Base-by-base conservation (phyloP, 2,329 filamentous ascomycete species). In the Penicillium sp. region DNA sequence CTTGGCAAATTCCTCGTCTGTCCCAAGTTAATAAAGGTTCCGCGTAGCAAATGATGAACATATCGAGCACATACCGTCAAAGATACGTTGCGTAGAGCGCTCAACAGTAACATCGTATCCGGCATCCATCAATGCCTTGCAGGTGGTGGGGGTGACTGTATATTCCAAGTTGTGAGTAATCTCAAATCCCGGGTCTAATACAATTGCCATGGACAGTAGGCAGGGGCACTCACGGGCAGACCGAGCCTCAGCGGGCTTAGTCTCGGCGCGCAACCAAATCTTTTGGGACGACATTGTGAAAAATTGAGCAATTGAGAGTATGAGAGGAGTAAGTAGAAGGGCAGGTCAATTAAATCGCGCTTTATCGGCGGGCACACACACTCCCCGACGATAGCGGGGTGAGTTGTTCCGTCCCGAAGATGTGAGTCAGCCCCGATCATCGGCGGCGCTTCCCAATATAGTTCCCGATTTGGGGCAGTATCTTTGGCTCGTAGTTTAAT, bases 91-190 rank as follows among this genome's bases (percentile, higher is more conserved):
- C n/a, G 82, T 80, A 53, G 81, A 84, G 55, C 81, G 79, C 77
- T 90, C 87, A 45, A 89, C 83, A 45, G 81, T 81, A 62, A 90
- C 80, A 23, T 78, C 78, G 70, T 89, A 90, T 56, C 87, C 87
- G 38, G 85, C 85, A 58, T 88, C 81, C 49, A 89, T 75, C 48
- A 90, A 80, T 47, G 79, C 78, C 72, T 85, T 84, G 60, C 81
- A 74, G 38, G 78, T 81, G n/a, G 74, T 74, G 44, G 77, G 74
- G 53, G 75, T 81, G 56, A 80, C 72, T 73, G 26, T 46, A 23
- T 31, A 52, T 51, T 13, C 45, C 45, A 59, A 53, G 33, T 51
- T 23, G 31, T 55, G 42, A 59, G 53, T 50, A 50, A 49, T 46
- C 18, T 42, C 45, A 46, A 46, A 43, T 36, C 50, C 47, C 24